Evolutionary conservation across 2,329 filamentous ascomycete species (phyloP).

Genomic region (Fusarium anguioides): DNA sequence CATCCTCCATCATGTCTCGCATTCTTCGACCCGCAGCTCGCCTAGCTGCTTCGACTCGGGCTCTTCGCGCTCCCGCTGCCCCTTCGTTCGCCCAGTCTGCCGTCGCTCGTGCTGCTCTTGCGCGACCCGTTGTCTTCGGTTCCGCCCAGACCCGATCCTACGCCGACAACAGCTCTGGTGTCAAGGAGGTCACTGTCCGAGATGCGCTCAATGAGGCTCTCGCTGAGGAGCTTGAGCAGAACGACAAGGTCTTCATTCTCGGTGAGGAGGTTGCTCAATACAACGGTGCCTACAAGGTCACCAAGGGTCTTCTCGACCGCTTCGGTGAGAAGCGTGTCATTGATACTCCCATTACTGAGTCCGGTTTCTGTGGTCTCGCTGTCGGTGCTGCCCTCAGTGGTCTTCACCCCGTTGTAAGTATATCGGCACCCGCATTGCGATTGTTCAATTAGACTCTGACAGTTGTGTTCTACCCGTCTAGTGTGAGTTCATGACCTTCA

Average conservation of each 20-base stretch:
- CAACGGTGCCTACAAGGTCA: constrained; percentile 99
- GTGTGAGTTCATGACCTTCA: constrained; percentile 99
- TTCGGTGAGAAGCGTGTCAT: constrained; percentile 98
- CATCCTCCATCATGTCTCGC: constrained; percentile 61
- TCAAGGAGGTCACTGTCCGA: constrained; percentile 95
- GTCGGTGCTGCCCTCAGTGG: constrained; percentile 95
- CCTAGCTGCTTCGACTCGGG: constrained; percentile 58
- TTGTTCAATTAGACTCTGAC: constrained; percentile 22
- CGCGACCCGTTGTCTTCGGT: constrained; percentile 53
- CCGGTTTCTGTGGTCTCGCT: constrained; percentile 92
- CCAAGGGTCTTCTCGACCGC: constrained; percentile 94
- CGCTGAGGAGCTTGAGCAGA: constrained; percentile 94
- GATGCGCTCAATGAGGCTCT: constrained; percentile 98
- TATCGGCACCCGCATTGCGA: not conserved
- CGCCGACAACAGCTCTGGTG: constrained; percentile 64
- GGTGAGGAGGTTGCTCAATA: constrained; percentile 99
- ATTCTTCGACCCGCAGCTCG: constrained; percentile 63
- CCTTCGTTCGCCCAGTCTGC: constrained; percentile 54
- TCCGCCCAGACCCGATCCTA: constrained; percentile 64
- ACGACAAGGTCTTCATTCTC: constrained; percentile 94
- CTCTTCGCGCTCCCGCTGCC: constrained; percentile 50
- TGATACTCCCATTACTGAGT: constrained; percentile 98
- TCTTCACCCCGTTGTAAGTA: constrained; percentile 88
- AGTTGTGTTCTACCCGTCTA: constrained; percentile 50
- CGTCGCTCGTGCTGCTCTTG: constrained; percentile 52